phyloP scores from a whole-genome alignment of 2,329 filamentous ascomycete species.

The Decorospora gaudefroyi region DNA sequence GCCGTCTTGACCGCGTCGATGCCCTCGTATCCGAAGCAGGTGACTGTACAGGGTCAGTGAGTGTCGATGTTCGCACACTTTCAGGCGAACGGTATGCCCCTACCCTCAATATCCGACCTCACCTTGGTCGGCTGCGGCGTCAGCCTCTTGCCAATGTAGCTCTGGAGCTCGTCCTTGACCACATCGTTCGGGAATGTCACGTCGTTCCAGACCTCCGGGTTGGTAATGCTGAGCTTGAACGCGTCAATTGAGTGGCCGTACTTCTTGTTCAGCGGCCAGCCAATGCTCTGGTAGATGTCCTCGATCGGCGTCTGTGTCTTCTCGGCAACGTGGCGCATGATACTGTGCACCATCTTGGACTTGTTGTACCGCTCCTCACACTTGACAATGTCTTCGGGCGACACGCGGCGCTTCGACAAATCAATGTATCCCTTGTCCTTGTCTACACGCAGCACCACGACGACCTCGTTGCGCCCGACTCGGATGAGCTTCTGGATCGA shows the following conservation, averaged over 20 bases:
- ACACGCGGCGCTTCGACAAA: constrained; percentile 96
- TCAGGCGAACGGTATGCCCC: no score
- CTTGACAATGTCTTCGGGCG: constrained; percentile 95
- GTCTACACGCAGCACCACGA: constrained; percentile 97
- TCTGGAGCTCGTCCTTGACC: constrained; percentile 86
- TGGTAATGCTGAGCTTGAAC: constrained; percentile 99
- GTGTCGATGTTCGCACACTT: no score
- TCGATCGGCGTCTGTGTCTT: constrained; percentile 96
- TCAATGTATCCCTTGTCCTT: constrained; percentile 99
- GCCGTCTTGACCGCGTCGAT: constrained; percentile 98
- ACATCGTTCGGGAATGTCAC: constrained; percentile 84
- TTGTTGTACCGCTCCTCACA: constrained; percentile 99
- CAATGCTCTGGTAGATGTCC: constrained; percentile 89
- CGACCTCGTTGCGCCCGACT: constrained; percentile 96
- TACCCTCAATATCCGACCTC: constrained; percentile 84
- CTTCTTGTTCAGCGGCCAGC: constrained; percentile 97
- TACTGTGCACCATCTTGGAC: constrained; percentile 98
- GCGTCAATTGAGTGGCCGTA: constrained; percentile 96
- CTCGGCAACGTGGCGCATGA: constrained; percentile 98
- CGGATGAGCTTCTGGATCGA: constrained; percentile 99
- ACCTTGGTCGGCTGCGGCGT: constrained; percentile 99
- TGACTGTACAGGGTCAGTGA: constrained; percentile 35
- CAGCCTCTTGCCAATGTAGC: constrained; percentile 95
- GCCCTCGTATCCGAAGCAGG: constrained; percentile 79
- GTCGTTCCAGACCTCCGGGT: constrained; percentile 94